Evolutionary conservation across 495 filamentous ascomycete species (phyloP), one percentile per base, ranked within the genome.

Genomic region (Lasiosphaeriaceae sp.): DNA sequence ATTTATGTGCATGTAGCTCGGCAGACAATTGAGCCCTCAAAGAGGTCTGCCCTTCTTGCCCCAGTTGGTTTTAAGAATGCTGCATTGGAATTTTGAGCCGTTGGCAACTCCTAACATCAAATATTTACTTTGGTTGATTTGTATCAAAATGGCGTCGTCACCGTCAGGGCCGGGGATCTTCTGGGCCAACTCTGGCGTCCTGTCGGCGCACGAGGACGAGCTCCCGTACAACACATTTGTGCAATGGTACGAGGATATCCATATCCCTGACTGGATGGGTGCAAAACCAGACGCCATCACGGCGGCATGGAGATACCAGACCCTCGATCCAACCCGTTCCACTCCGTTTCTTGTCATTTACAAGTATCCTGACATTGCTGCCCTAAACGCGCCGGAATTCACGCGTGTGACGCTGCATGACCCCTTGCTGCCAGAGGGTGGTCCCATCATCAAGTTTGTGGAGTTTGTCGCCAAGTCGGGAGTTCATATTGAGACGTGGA

Each of bases 251-350:
- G 63, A 66, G 24, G 35, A 56, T 4, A 43, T 60, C 16, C 63
- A 66, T 47, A 66, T 63, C 50, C 63, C 56, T 22, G 63, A 66
- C 54, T 66, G 59, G 63, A 66, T 66, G 57, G 54, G 54, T 14
- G 63, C 60, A 3, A 66, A 66, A 22, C n/a, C 35, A 2, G 57
- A 54, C 5, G 60, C 60, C 47, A 63, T 66, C 39, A 52, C 59
- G 14, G 19, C 63, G 4, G 63, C 56, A 0, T 63, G 57, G 57
- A 52, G 63, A 17, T 43, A 63, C 21, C 54, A 66, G 20, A 52
- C 50, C 17, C 19, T 52, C 11, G 63, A 66, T 20, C 19, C 41
- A 2, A 29, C 24, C 22, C 26, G 45, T 1, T 20, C 11, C 16
- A 7, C 19, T 6, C 63, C 63, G 12, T 66, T 66, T 47, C 51